Evolutionary conservation across 179 eudicot genomes (phyloP), one percentile per base, ranked within the genome.

Genomic region (Heliamphora ciliata): DNA sequence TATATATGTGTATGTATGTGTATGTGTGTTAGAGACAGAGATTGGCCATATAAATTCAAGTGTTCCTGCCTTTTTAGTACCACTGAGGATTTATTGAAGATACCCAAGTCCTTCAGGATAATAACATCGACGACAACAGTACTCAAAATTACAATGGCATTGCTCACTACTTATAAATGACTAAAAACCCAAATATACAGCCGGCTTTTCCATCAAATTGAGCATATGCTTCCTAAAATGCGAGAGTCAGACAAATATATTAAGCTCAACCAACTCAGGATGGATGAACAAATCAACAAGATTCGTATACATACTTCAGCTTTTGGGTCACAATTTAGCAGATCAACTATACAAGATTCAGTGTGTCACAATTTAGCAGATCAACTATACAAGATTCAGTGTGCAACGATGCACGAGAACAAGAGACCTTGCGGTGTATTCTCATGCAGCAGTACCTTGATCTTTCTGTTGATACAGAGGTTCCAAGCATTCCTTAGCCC

Each of bases 401-500:
- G 40, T 31, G 40, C n/a, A 31, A 31, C 40, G 40, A 31, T 31
- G 40, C 40, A 31, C 40, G 40, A 31, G 40, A 31, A 31, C 40
- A 31, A 18, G 51, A 8, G 1, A 24, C 48, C 4, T 17, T 5
- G 14, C 8, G 3, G 11, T 56, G 8, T 21, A 13, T 68, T 66
- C 82, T 76, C 85, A 88, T 64, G 66, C 85, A 79, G 86, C 75
- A 31, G 90, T 60, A 61, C 86, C 88, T 73, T 83, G 89, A 58
- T 88, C 91, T 91, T 70, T 76, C 48, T 18, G 84, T 82, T 88
- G 87, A 84, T 92, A 86, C n/a, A 90, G 82, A 0, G 86, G 80
- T 83, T 96, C 99, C 81, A 96, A 84, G 83, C 97, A 90, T 85
- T 94, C 99, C 87, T 96, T 96, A 6, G 98, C 97, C 58, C 96